Conservation (phyloP, 352 stramenopile genomes). For the Phytopythium vexans region DNA sequence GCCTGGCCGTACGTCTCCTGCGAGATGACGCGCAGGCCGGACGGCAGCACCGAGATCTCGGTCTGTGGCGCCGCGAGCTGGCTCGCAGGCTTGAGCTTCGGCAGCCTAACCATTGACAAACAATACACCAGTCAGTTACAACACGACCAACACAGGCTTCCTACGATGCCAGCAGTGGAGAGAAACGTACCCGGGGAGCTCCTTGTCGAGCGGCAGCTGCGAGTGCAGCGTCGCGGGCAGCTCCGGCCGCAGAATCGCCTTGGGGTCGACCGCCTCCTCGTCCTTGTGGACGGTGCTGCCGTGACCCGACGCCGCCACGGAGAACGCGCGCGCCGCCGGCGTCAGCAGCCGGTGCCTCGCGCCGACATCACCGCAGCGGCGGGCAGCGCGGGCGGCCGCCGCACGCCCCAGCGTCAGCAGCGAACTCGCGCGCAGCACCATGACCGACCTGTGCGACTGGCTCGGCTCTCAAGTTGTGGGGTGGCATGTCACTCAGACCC, state of each 20-base stretch:
- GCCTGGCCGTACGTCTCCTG: slow-evolving; percentile 96
- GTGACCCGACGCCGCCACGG: slow-evolving; percentile 11
- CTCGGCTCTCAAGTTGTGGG: no score
- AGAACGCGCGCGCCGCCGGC: slow-evolving; percentile 32
- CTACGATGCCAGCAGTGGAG: background rate
- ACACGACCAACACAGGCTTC: background rate
- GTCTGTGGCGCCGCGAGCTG: slow-evolving; percentile 87
- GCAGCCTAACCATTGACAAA: slow-evolving; percentile 33
- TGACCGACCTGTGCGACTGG: no score
- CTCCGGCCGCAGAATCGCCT: slow-evolving; percentile 58
- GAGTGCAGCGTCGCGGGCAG: slow-evolving; percentile 24
- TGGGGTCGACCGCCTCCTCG: slow-evolving; percentile 24
- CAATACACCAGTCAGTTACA: background rate
- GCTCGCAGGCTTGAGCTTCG: slow-evolving; percentile 79
- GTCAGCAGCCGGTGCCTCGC: background rate
- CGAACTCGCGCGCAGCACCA: background rate
- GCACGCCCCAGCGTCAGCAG: slow-evolving; percentile 3
- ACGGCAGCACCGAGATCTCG: slow-evolving; percentile 90
- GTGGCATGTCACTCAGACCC: no score
- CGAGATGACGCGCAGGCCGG: slow-evolving; percentile 94
- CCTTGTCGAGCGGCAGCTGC: slow-evolving; percentile 57
- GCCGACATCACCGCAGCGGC: slow-evolving; percentile 5
- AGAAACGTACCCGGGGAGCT: slow-evolving; percentile 40
- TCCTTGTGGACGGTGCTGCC: slow-evolving; percentile 12
- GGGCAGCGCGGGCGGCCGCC: background rate